Evolutionary conservation across 169 alveolate genomes (phyloP).

Genomic region (Miamiensis avidus): DNA sequence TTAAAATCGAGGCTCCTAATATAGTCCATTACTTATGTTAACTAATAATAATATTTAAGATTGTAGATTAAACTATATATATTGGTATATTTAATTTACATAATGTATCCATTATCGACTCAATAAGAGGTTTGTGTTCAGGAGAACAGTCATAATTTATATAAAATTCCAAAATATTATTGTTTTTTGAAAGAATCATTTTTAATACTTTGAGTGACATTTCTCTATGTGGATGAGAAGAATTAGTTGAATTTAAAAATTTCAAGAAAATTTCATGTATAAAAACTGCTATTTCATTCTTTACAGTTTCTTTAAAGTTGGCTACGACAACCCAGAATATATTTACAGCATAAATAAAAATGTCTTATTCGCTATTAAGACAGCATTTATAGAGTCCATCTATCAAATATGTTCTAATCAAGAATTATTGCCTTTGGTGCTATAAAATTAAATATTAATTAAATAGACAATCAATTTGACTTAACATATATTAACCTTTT

Average conservation of each 20-base stretch:
- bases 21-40: conserved; percentile 11
- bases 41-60: not conserved
- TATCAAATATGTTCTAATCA: conserved; percentile 69
- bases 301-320: conserved; percentile 74
- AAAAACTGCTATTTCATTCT: conserved; percentile 77
- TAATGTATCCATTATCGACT: conserved; percentile 20
- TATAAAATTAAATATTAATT: conserved; percentile 61
- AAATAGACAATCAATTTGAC: conserved; percentile 63
- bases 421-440: conserved; percentile 67
- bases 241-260: conserved; percentile 82
- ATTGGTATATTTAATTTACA: conserved; percentile 3
- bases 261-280: conserved; percentile 84
- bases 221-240: conserved; percentile 76
- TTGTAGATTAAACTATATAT: not conserved
- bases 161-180: conserved; percentile 72
- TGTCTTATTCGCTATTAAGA: conserved; percentile 55
- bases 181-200: conserved; percentile 49
- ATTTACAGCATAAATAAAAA: conserved; percentile 56
- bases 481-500: conserved; percentile 2
- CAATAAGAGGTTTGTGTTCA: conserved; percentile 26
- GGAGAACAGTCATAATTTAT: conserved; percentile 76
- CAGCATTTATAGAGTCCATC: conserved; percentile 69
- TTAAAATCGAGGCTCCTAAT: conserved; percentile 26
- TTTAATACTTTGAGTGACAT: conserved; percentile 73
- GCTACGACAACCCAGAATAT: conserved; percentile 74